Evolutionary conservation across 75 land plant genomes (phyloP), one percentile per base, ranked within the genome.

Genomic region (Larix kaempferi): DNA sequence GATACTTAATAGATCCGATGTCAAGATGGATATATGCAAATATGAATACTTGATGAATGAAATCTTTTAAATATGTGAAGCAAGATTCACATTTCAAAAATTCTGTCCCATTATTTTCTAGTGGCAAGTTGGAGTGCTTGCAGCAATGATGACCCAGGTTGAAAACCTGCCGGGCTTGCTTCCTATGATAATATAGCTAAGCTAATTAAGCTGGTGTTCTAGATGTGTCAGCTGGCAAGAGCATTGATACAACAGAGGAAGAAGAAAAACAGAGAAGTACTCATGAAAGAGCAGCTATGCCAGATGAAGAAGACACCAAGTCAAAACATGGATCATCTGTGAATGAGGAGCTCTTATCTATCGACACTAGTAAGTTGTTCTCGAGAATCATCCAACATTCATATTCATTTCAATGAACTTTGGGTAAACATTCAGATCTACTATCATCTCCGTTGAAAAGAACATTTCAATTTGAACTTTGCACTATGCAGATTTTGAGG

Each of bases 101-200:
- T 10, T 49, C 72, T 15, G 49, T 19, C 49, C 35, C 3, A 0
- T 44, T 67, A 22, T 67, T 19, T 21, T 65, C 72, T 69, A 69
- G 72, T 69, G 72, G 44, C 22, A 69, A 41, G 52, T 69, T 69
- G 49, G 73, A 69, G 52, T 19, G 52, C 25, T 69, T 69, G 49
- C 73, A 37, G 52, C 54, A 69, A 2, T 8, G 10, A n/a, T 21
- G 52, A 39, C 72, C 73, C 19, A 41, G 73, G 73, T 69, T 41
- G 0, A n/a, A 39, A 37, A 37, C 73, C 25, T 41, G 13, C 1
- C 10, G 23, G 35, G 73, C 33, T 14, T 65, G 33, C 33, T 29
- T 29, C 33, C 33, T 1, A 29, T 29, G 33, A 33, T 3, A 27
- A 27, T 65, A 1, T 19, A 65, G 16, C 35, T 49, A 1, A 49